Percentiles rank a stretch among this genome's conserved stretches.
These are phyloP conservation scores for Macrolepiota fuliginosa DNA, from an alignment of 768 basidiomycete genomes.

Conservation along the genomic window DNA sequence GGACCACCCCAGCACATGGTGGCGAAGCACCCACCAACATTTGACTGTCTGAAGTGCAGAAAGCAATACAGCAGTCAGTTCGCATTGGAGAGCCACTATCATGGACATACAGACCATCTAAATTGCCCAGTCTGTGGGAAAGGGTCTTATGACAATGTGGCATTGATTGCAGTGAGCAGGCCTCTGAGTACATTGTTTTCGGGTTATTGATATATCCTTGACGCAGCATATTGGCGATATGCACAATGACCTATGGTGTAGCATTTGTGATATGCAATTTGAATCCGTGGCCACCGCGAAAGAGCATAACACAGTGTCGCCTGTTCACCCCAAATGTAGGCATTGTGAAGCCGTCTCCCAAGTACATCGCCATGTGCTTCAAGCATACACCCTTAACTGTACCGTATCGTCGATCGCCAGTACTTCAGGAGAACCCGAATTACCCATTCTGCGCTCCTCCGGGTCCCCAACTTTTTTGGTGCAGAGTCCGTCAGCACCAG, in stretches of 20 bases:
- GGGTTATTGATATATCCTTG: neutral
- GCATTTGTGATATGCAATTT: conserved; percentile 38
- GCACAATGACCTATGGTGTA: conserved; percentile 36
- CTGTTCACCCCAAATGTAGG: conserved; percentile 44
- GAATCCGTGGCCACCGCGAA: conserved; percentile 31
- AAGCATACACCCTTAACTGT: conserved; percentile 15
- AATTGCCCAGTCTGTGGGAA: conserved; percentile 43
- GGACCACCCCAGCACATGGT: conserved; percentile 33
- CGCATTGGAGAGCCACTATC: conserved; percentile 44
- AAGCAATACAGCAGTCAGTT: conserved; percentile 31
- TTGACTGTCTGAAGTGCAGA: conserved; percentile 34
- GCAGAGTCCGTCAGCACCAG: conserved; percentile 1
- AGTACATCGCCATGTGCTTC: conserved; percentile 23
- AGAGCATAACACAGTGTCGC: conserved; percentile 39
- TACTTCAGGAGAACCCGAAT: neutral
- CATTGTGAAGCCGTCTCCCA: conserved; percentile 39
- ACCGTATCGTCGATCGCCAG: neutral
- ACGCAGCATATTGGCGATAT: conserved; percentile 34
- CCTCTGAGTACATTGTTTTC: neutral
- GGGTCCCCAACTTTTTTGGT: neutral
- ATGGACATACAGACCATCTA: conserved; percentile 41
- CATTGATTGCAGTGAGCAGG: conserved; percentile 32
- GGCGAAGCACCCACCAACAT: conserved; percentile 42
- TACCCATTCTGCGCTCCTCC: conserved; percentile 2
- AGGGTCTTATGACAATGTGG: conserved; percentile 34